Base-by-base conservation (phyloP, 768 basidiomycete genomes). In the Mycena maculata region DNA sequence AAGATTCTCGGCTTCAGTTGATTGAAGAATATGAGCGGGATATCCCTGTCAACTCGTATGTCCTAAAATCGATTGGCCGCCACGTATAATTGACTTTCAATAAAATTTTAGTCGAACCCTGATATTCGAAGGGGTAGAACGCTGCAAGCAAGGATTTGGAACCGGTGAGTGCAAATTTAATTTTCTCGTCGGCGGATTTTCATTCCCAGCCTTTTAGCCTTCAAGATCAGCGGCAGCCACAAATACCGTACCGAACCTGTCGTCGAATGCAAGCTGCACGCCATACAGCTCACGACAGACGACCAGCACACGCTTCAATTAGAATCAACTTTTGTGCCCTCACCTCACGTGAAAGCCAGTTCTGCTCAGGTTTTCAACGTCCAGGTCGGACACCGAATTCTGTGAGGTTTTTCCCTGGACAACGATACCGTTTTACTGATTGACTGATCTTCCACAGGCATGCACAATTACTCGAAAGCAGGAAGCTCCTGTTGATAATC, bases 401-500 rank as follows among this genome's bases (percentile, higher is more conserved):
- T 80, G 83, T 84, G 71, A 68, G 79, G 33, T 36, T 36, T 13
- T 11, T 23, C 13, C 56, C 20, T 12, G 12, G 27, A 20, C n/a
- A 38, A 20, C 38, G 49, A 23, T 12, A 25, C 42, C 20, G 16
- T 11, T n/a, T 36, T 36, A 36, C 63, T 68, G 52, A 60, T 30
- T 38, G 49, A 41, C 16, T 31, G 55, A 52, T 16, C 50, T 27
- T 60, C 25, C 6, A 30, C 52, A 78, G 77, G 4, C 71, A 74
- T 68, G 63, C 70, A 0, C 86, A 87, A 62, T 70, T 87, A 1
- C 77, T 87, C 22, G 76, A 77, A 18, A 74, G 76, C 20, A 77
- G 78, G n/a, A 82, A 73, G 39, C 75, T 85, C 4, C 73, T 88
- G 12, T 70, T 87, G 4, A 74, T 88, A 1, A 62, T 83, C 7